Evolutionary conservation across 495 filamentous ascomycete genomes (phyloP), one percentile per base, ranked within the genome.

Genomic region (Niebla homalea): DNA sequence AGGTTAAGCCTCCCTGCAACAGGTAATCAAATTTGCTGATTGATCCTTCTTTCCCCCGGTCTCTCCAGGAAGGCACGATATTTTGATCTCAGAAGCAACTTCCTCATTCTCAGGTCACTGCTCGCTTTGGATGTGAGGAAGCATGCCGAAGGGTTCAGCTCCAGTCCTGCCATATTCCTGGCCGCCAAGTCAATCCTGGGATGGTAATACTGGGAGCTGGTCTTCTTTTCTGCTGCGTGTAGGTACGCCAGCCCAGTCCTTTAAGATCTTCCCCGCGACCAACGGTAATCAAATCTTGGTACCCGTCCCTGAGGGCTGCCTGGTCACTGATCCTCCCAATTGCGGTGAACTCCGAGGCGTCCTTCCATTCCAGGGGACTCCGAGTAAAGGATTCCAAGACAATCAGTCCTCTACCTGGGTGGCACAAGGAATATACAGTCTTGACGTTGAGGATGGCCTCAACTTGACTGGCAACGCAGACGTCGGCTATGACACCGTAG

Each of bases 371-470:
- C 18, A 22, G 18, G 39, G 39, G 8, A 11, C 39, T 12, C 21
- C 39, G 21, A 42, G 39, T 10, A 58, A 56, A 1, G 46, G 69
- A 14, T 78, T 73, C 61, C 66, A 70, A 38, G 42, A 56, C 14
- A 73, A 66, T 26, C 25, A 54, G 6, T 77, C 74, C 5, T 65
- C 62, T 2, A 77, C 60, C 1, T 79, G 72, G 68, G 61, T 64
- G 16, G 51, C 67, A 19, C 63, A 78, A 47, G 75, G 76, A 42
- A 58, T 64, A n/a, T 83, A 67, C 65, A 63, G 75, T 53, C 62
- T 71, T 37, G 68, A 62, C 15, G 56, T 68, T n/a, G 68, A 65
- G 45, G 59, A 59, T 20, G 65, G 67, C 49, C 61, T 76, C 3
- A 70, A 67, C 15, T 69, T 71, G 49, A 48, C 51, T 0, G 62